phyloP scores from a whole-genome alignment of 176 grass and related monocot species.

The Rhynchospora breviuscula region DNA sequence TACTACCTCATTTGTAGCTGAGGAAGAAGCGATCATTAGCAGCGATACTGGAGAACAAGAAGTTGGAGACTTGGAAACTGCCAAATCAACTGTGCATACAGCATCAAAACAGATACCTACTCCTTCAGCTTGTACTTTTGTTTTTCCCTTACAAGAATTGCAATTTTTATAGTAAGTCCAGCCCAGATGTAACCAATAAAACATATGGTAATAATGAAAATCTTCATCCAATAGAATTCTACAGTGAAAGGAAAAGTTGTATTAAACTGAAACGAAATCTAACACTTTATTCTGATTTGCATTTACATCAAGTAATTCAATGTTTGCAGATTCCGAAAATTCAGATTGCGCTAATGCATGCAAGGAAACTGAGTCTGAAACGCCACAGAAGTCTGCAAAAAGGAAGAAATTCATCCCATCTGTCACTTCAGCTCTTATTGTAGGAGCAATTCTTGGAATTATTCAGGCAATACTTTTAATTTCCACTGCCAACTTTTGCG shows the following conservation, averaged over 20 bases:
- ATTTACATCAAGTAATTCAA: neutral
- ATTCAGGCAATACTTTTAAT: conserved; percentile 77
- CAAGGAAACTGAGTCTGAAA: conserved; percentile 30
- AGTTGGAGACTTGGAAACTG: conserved; percentile 61
- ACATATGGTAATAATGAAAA: neutral
- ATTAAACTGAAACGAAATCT: neutral
- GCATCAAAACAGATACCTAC: neutral
- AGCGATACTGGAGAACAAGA: conserved; percentile 39
- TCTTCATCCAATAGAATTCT: neutral
- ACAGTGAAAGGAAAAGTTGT: neutral
- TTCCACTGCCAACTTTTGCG: conserved; percentile 48
- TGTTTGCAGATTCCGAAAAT: conserved; percentile 46
- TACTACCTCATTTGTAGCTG: conserved; percentile 90
- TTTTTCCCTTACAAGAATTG: neutral
- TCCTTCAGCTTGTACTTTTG: conserved; percentile 25
- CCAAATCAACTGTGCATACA: neutral
- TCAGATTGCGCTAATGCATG: conserved; percentile 30
- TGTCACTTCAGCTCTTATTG: conserved; percentile 77
- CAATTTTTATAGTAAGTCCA: neutral
- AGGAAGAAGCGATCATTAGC: conserved; percentile 95
- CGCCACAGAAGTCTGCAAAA: conserved; percentile 27
- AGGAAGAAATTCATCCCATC: conserved; percentile 88
- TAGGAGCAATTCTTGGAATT: conserved; percentile 78
- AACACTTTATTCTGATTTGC: neutral
- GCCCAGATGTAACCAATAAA: neutral